Evolutionary conservation across 2,329 filamentous ascomycete species (phyloP).

Genomic region (Thelonectria rubi): DNA sequence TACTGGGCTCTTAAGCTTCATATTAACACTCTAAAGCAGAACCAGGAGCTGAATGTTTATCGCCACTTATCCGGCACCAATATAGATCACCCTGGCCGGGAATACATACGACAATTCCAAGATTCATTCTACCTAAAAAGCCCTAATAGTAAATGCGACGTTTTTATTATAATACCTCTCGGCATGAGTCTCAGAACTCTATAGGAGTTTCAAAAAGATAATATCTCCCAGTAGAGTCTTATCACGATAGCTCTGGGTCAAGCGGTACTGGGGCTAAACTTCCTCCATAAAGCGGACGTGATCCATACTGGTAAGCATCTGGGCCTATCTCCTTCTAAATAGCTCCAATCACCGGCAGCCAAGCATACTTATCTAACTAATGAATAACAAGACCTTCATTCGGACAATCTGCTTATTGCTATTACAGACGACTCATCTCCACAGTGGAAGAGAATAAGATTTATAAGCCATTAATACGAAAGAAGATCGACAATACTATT

Average conservation of each 20-base stretch:
- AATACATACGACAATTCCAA: conserved; percentile 47
- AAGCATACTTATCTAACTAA: too few relatives aligned
- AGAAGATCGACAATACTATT: conserved; percentile 36
- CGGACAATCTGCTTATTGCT: conserved; percentile 49
- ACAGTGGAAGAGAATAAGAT: conserved; percentile 46
- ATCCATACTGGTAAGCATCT: conserved; percentile 41
- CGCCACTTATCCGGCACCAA: conserved; percentile 7
- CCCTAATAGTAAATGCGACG: conserved; percentile 47
- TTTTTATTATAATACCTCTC: conserved; percentile 48
- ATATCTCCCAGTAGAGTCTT: conserved; percentile 37
- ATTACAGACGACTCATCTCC: conserved; percentile 44
- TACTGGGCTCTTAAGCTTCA: neutral
- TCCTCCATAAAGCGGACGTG: conserved; percentile 39
- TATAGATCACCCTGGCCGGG: conserved; percentile 42
- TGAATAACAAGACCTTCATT: conserved; percentile 45
- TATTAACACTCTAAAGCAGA: neutral
- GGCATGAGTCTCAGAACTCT: conserved; percentile 48
- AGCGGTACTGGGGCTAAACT: conserved; percentile 37
- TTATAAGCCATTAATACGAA: conserved; percentile 44
- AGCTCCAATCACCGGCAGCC: too few relatives aligned
- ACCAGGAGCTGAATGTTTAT: neutral
- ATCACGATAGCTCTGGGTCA: conserved; percentile 28
- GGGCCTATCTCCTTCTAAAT: neutral
- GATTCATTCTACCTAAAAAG: conserved; percentile 48
- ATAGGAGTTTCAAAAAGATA: conserved; percentile 36